Base-by-base conservation (phyloP, 148 eudicot species). In the Rhododendron ferrugineum region DNA sequence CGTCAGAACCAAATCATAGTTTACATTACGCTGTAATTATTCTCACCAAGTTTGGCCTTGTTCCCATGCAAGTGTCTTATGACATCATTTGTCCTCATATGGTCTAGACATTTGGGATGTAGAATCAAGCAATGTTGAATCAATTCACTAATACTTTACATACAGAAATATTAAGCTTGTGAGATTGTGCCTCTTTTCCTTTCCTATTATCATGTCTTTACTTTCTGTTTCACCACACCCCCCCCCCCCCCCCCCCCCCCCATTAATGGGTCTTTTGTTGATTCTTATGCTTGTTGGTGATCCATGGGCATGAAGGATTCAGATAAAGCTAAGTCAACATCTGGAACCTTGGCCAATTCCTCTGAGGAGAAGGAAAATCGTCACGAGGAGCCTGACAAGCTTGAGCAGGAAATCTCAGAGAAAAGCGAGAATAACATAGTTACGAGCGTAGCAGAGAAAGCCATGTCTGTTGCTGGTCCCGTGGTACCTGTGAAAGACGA, bases 381-480 rank as follows among this genome's bases (percentile, higher is more conserved):
- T 74, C 87, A 86, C 56, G 77, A 87, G 79, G 90, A 93, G 73
- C 78, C 87, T 83, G 84, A 85, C 37, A 87, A 85, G 78, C 76
- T 82, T 70, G 92, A 87, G 73, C 93, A 87, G 85, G 89, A 87
- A 30, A 79, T 66, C 30, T 84, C 87, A 83, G 91, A 86, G 70
- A 94, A 87, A 76, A 82, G 80, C 52, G 88, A 91, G 82, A 91
- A 86, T 42, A 90, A 86, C 82, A 77, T 94, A 66, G 95, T 95
- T 50, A 85, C 98, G 81, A 95, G 94, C 90, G 89, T 97, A 75
- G 96, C 99, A 79, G 98, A 94, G 88, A 97, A 95, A 90, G 99
- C 99, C 85, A 92, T 95, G 98, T 92, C 95, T 76, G 98, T 97
- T 83, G 99, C 99, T 88, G 91, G 92, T 90, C 99, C 99, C 16